Base-by-base conservation (phyloP, 225 moss, liverwort and hornwort species). In the Polytrichum formosum region DNA sequence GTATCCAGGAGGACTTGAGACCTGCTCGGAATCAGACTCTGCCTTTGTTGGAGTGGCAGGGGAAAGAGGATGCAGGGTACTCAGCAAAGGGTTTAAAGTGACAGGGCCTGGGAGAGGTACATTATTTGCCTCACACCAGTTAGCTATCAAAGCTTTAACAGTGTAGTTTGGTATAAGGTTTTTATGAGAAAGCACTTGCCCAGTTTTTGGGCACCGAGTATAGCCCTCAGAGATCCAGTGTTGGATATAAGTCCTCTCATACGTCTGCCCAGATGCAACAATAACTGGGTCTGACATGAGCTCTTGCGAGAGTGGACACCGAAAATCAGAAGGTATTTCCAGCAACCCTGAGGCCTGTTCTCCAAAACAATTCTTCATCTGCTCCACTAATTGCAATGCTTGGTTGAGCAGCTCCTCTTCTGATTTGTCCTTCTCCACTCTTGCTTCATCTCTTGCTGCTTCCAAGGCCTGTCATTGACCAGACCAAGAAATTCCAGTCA, bases 281-380 rank as follows among this genome's bases (percentile, higher is more conserved):
- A 98, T 98, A 28, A 98, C 98, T 2, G 94, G 94, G 73, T 98
- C 98, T 30, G 98, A 91, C 98, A 98, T 98, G 72, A 98, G 87
- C 65, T 94, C 98, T 67, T 91, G 79, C 5, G 98, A 98, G 54
- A 98, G 94, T 28, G 98, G 98, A 70, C 98, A 98, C 29, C 92
- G 86, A 70, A 98, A 98, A 79, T 98, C 98, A 13, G 94, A 78
- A 19, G 98, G 98, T 55, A 94, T 91, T 61, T 87, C 90, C 22
- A 84, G 67, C 46, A 83, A 91, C 64, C 76, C 77, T 6, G 75
- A 56, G 46, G 60, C 73, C 20, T 73, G 73, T 18, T 83, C 85
- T 77, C 92, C 80, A 27, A 79, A 63, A 27, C 75, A 66, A 63
- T 76, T 83, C 73, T 67, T 72, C 79, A 84, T 83, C 67, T 74